Evolutionary conservation across 2,329 filamentous ascomycete genomes (phyloP), one percentile per base, ranked within the genome.

Genomic region (Thelonectria blattea): DNA sequence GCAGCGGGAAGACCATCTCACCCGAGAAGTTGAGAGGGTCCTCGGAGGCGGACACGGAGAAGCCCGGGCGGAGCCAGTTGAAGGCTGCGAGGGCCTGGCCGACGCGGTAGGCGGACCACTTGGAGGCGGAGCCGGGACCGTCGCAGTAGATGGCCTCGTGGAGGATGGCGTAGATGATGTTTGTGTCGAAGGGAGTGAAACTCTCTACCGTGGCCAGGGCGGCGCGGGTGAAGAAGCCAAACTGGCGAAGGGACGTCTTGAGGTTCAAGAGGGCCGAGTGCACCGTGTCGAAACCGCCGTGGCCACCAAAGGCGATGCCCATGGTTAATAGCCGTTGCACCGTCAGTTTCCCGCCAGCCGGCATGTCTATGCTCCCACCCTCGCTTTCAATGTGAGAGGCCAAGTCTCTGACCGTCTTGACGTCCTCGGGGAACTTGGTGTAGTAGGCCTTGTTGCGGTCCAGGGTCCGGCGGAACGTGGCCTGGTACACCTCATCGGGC

Each of bases 101-200:
- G 54, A 93, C 78, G 2, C 88, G 82, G 41, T 89, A 80, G 2
- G 91, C 90, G 6, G 92, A 88, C 93, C 93, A 97, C 58, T 86
- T 84, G 2, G 91, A 89, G 9, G 86, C 81, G 34, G 83, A 73
- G 8, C 81, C 80, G 4, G 80, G 85, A 61, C 86, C 85, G 74
- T 91, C 86, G 74, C 90, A 94, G 80, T 97, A 98, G 67, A 93
- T 89, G 8, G 91, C 83, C 76, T 98, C 94, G 73, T 98, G 94
- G 3, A 97, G 79, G 41, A 97, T 81, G 22, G 91, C 90, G 73
- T 97, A 98, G 61, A 97, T 86, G 57, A 94, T 87, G 66, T 88
- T 87, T 42, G 86, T 84, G 71, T 97, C 93, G 70, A 92, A 93
- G 2, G 83, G 80, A 2, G 88, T 83, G 52, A 85, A 84, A 18